These are phyloP conservation scores for Russula virescens DNA, from an alignment of 768 basidiomycete species.

Conservation along the genomic window DNA sequence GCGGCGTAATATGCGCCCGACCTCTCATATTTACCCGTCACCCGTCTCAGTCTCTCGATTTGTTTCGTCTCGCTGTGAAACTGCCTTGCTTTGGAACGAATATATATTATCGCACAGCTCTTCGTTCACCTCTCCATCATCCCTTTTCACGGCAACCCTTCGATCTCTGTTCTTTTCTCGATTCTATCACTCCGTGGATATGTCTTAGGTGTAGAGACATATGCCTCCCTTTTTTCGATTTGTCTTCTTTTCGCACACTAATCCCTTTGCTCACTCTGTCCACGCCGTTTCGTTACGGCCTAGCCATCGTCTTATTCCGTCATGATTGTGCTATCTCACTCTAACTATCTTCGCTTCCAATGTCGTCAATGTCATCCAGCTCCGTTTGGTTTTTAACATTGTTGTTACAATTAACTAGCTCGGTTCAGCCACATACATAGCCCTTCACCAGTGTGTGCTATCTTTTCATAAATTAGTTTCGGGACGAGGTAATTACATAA, in stretches of 20 bases:
- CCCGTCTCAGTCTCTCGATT: slow-evolving; percentile 13
- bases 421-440: slow-evolving; percentile 13
- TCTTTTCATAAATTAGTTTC: slow-evolving; percentile 8
- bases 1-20: slow-evolving; percentile 5
- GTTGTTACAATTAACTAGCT: slow-evolving; percentile 22
- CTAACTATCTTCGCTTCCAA: slow-evolving; percentile 17
- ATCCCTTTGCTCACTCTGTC: slow-evolving; percentile 1
- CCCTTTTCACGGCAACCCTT: not conserved
- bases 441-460: slow-evolving; percentile 5
- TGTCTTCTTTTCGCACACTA: slow-evolving; percentile 15
- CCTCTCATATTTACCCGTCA: slow-evolving; percentile 7
- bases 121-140: slow-evolving; percentile 7
- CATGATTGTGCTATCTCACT: slow-evolving; percentile 21
- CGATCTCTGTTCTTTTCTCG: not conserved
- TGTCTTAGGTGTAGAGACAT: not conserved
- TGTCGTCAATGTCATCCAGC: slow-evolving; percentile 20
- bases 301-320: not conserved
- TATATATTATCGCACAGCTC: slow-evolving; percentile 21
- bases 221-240: not conserved
- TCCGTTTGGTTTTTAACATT: slow-evolving; percentile 11
- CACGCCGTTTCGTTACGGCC: not conserved
- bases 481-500: slow-evolving; percentile 7
- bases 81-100: slow-evolving; percentile 22
- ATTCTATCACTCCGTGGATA: not conserved
- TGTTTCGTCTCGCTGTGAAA: slow-evolving; percentile 22